Conservation (phyloP, 2,329 filamentous ascomycete species). For the Ceratocystis albifundus region DNA sequence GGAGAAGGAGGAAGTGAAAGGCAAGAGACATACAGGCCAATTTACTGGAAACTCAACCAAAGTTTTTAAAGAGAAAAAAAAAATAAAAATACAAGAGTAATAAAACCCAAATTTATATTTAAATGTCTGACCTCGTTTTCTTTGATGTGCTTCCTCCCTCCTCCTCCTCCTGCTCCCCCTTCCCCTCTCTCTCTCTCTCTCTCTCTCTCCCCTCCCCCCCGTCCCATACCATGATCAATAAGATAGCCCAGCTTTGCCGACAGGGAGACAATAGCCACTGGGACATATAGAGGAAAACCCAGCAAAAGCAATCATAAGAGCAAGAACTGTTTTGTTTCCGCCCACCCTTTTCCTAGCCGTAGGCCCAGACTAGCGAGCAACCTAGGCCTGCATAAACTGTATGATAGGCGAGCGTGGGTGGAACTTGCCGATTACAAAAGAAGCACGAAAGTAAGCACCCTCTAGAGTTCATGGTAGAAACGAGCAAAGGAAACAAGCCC, state of each 20-base stretch:
- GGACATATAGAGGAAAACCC: not conserved
- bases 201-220: not conserved
- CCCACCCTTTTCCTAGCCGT: not conserved
- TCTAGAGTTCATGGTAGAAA: not conserved
- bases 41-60: not conserved
- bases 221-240: constrained; percentile 9
- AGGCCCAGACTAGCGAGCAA: not conserved
- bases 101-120: too few relatives aligned
- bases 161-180: too few relatives aligned
- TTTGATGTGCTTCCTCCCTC: not conserved
- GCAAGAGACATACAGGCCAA: not conserved
- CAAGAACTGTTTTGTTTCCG: not conserved
- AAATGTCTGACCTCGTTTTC: too few relatives aligned
- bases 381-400: not conserved
- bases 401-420: not conserved
- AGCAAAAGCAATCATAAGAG: not conserved
- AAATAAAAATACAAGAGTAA: not conserved
- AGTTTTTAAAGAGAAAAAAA: not conserved
- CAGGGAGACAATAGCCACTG: not conserved
- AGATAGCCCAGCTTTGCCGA: constrained; percentile 1
- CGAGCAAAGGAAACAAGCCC: not conserved
- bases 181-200: not conserved
- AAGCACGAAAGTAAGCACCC: not conserved
- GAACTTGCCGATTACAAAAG: not conserved
- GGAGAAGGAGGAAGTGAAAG: constrained; percentile 3